These are phyloP conservation scores for Thymus mandschuricus DNA, from an alignment of 257 asterid species.

Conservation along the genomic window DNA sequence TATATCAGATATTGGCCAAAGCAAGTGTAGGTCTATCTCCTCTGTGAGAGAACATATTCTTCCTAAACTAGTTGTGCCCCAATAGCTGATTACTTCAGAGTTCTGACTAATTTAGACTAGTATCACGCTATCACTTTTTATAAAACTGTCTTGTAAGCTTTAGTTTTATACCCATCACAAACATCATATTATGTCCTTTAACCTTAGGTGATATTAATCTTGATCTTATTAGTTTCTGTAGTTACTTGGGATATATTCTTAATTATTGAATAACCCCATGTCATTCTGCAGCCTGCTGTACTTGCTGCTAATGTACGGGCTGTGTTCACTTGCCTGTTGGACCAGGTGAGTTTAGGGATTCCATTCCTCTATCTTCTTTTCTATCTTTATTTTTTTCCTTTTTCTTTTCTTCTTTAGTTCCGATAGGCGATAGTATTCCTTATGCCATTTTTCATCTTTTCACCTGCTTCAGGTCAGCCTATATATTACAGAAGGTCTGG, in stretches of 20 bases:
- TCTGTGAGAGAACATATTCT: constrained; percentile 4
- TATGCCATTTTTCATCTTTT: constrained; percentile 20
- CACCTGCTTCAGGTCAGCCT: constrained; percentile 68
- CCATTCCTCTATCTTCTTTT: constrained; percentile 5
- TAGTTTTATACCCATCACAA: constrained; percentile 10
- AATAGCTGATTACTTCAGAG: constrained; percentile 10
- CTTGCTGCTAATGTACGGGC: constrained; percentile 87
- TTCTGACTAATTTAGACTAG: neutral
- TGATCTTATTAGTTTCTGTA: constrained; percentile 17
- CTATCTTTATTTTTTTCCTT: neutral
- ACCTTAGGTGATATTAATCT: neutral
- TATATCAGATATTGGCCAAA: neutral
- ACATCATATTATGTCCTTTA: neutral
- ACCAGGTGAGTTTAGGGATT: constrained; percentile 65
- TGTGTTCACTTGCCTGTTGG: constrained; percentile 90
- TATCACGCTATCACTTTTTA: neutral
- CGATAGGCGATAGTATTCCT: neutral
- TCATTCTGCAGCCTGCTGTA: constrained; percentile 74
- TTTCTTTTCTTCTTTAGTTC: constrained; percentile 31
- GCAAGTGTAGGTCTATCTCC: constrained; percentile 8
- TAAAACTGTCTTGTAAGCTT: constrained; percentile 7
- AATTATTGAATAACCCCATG: constrained; percentile 30
- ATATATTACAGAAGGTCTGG: constrained; percentile 95
- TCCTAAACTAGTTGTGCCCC: neutral
- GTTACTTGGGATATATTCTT: constrained; percentile 13